phyloP scores from a whole-genome alignment of 306 rosid genomes.

The Ceratonia siliqua region DNA sequence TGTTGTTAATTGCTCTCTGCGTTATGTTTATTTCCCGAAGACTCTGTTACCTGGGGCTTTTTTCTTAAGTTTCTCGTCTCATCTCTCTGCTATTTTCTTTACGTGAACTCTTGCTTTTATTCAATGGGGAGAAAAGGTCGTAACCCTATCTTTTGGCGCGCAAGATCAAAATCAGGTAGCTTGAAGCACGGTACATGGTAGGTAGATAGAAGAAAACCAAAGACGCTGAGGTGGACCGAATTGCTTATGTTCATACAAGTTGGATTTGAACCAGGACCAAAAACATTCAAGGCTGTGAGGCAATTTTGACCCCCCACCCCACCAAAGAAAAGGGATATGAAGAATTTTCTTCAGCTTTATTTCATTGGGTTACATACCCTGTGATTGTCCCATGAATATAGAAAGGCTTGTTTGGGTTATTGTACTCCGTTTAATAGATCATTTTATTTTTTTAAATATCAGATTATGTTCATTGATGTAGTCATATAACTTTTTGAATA shows the following conservation, averaged over 20 bases:
- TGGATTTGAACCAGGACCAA: not conserved
- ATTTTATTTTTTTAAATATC: not conserved
- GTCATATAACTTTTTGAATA: too few relatives aligned
- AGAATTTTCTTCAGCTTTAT: not conserved
- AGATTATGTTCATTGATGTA: not conserved
- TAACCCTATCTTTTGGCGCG: not conserved
- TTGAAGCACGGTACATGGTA: not conserved
- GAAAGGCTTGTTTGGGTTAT: not conserved
- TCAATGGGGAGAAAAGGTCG: not conserved
- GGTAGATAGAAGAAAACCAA: not conserved
- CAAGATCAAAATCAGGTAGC: not conserved
- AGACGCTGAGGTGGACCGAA: not conserved
- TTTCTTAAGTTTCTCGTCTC: not conserved
- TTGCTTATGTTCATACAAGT: not conserved
- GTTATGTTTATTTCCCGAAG: not conserved
- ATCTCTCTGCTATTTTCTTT: slow-evolving; percentile 19
- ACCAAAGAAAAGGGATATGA: not conserved
- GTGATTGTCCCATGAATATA: not conserved
- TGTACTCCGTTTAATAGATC: not conserved
- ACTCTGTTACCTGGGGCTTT: slow-evolving; percentile 7
- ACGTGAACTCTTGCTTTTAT: not conserved
- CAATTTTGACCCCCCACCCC: too few relatives aligned
- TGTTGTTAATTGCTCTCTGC: slow-evolving; percentile 20
- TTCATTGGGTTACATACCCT: too few relatives aligned
- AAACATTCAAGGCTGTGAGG: not conserved